Conservation (phyloP, 192 early-diverging fungal genomes). For the Paraglomus brasilianum region DNA sequence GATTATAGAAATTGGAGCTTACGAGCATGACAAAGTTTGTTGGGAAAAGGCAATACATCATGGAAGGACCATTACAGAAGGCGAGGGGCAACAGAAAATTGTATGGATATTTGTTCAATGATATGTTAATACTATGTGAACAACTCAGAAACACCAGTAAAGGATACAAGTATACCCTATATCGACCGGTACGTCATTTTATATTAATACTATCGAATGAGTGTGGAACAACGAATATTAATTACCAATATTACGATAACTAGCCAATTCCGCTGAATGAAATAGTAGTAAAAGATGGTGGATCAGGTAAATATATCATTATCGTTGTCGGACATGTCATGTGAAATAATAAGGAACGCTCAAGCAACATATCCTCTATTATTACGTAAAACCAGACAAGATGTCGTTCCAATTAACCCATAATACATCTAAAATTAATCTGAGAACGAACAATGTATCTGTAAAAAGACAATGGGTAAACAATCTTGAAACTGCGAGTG, state of each 20-base stretch:
- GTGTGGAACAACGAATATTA: neutral
- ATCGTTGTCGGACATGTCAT: too few species aligned
- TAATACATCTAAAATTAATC: conserved; percentile 13
- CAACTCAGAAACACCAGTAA: neutral
- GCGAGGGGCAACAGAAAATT: conserved; percentile 77
- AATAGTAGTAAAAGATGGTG: conserved; percentile 19
- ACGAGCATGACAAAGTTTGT: conserved; percentile 53
- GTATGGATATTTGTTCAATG: conserved; percentile 71
- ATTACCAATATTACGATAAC: neutral
- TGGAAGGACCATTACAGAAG: conserved; percentile 71
- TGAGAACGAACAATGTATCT: conserved; percentile 15
- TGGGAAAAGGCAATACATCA: conserved; percentile 60
- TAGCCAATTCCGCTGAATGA: conserved; percentile 26
- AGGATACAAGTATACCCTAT: conserved; percentile 25
- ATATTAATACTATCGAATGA: neutral
- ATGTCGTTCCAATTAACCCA: conserved; percentile 20
- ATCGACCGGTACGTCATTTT: conserved; percentile 10
- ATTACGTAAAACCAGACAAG: conserved; percentile 1
- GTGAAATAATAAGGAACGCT: too few species aligned
- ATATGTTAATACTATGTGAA: conserved; percentile 59
- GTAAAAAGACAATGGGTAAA: conserved; percentile 28
- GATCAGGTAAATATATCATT: conserved; percentile 4
- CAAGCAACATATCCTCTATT: too few species aligned
- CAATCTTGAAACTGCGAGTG: conserved; percentile 25
- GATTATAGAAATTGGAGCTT: conserved; percentile 55